Evolutionary conservation across 805 yeast species (phyloP).

Genomic region (Yarrowia deformans): DNA sequence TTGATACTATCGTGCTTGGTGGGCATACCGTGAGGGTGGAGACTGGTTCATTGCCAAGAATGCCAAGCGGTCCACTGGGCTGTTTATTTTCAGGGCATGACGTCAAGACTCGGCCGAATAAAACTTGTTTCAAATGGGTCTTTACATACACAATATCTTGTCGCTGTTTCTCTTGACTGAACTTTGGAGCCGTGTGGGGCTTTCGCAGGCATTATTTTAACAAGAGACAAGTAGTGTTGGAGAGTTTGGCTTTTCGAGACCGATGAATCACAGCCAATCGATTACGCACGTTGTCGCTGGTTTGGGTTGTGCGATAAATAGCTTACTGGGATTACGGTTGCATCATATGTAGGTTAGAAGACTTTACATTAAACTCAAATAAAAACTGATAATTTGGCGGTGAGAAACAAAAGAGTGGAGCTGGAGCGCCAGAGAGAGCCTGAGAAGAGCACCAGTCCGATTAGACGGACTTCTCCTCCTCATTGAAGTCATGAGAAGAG

Average conservation of each 20-base stretch:
- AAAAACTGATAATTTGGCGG: constrained; percentile 2
- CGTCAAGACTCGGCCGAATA: no score
- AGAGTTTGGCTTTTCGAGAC: constrained; percentile 5
- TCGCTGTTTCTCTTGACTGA: not conserved
- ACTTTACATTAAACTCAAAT: constrained; percentile 33
- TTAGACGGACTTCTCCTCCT: constrained; percentile 36
- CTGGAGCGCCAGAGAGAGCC: not conserved
- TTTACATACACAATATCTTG: no score
- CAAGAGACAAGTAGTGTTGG: not conserved
- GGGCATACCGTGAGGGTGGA: not conserved
- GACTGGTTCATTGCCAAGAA: no score
- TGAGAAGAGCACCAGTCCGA: no score
- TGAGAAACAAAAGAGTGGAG: constrained; percentile 5
- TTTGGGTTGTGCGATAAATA: not conserved
- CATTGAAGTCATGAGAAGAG: constrained; percentile 24
- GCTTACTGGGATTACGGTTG: not conserved
- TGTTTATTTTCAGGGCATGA: no score
- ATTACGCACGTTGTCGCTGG: constrained; percentile 13
- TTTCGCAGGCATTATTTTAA: not conserved
- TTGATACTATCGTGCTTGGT: not conserved
- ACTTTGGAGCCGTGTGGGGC: constrained; percentile 8
- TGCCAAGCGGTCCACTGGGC: no score
- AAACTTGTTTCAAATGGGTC: not conserved
- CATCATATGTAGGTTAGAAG: constrained; percentile 21
- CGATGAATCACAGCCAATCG: constrained; percentile 19